Evolutionary conservation across 2,329 filamentous ascomycete genomes (phyloP).

Genomic region (Coleophoma crateriformis): DNA sequence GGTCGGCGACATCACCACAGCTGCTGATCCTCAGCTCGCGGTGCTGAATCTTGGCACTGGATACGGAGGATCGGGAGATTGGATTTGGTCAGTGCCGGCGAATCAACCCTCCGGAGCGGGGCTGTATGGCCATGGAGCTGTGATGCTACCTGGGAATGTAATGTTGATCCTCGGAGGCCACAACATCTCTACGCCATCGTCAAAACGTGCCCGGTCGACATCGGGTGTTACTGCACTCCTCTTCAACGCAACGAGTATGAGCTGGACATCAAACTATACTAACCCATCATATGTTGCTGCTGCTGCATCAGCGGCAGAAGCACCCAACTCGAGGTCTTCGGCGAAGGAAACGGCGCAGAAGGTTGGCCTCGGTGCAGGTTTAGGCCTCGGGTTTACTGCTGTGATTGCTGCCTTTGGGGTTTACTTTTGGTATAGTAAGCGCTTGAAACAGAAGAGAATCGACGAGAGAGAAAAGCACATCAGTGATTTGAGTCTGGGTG

Average conservation of each 20-base stretch:
- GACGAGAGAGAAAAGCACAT: slow-evolving; percentile 47
- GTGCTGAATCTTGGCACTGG: slow-evolving; percentile 70
- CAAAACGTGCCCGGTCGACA: slow-evolving; percentile 34
- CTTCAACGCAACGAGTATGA: slow-evolving; percentile 55
- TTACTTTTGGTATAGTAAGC: slow-evolving; percentile 44
- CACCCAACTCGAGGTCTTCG: slow-evolving; percentile 9
- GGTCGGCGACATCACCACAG: slow-evolving; percentile 74
- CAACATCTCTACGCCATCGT: slow-evolving; percentile 33
- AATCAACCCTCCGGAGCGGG: slow-evolving; percentile 37
- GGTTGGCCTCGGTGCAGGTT: slow-evolving; percentile 57
- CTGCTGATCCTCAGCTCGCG: slow-evolving; percentile 77
- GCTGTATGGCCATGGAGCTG: slow-evolving; percentile 59
- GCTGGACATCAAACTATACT: slow-evolving; percentile 51
- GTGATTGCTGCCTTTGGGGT: slow-evolving; percentile 40
- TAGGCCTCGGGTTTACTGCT: slow-evolving; percentile 57
- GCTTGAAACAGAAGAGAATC: slow-evolving; percentile 31
- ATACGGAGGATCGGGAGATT: slow-evolving; percentile 65
- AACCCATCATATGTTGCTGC: slow-evolving; percentile 32
- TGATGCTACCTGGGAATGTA: slow-evolving; percentile 58
- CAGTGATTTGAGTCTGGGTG: slow-evolving; percentile 39
- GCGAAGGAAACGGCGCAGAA: slow-evolving; percentile 30
- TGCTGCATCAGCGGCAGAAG: slow-evolving; percentile 4
- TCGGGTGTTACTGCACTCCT: slow-evolving; percentile 32
- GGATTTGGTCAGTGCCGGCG: slow-evolving; percentile 63
- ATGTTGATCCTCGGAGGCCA: slow-evolving; percentile 65